A percentile compares a stretch with the other conserved stretches of the same genome.
phyloP scores from a whole-genome alignment of 176 grass and related monocot species.

The Raddia distichophylla region DNA sequence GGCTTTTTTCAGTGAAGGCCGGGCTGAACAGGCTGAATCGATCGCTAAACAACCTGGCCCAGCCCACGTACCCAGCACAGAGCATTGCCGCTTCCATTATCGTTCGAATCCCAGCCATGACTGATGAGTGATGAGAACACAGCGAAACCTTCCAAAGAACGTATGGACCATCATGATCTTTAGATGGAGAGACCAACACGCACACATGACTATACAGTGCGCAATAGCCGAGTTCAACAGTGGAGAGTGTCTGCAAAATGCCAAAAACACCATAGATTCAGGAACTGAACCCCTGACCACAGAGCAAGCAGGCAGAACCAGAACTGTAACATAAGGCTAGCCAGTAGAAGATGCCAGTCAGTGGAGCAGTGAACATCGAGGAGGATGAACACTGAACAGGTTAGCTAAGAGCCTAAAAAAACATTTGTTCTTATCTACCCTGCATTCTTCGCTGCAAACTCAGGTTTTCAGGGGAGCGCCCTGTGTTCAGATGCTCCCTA shows the following conservation, averaged over 20 bases:
- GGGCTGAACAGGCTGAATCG: neutral
- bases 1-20: no score
- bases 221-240: neutral
- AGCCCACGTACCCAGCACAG: neutral
- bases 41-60: neutral
- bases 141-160: neutral
- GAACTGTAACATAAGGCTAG: neutral
- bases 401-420: conserved; percentile 21
- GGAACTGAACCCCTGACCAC: conserved; percentile 10
- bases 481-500: conserved; percentile 46
- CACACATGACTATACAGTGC: neutral
- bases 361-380: conserved; percentile 22
- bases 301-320: conserved; percentile 10
- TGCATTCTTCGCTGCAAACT: neutral
- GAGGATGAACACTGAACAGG: conserved; percentile 38
- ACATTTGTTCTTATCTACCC: conserved; percentile 11
- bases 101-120: neutral
- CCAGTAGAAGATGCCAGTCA: conserved; percentile 30
- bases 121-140: neutral
- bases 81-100: neutral
- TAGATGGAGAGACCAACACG: neutral
- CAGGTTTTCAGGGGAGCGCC: neutral
- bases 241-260: neutral
- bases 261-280: conserved; percentile 38
- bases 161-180: neutral